Evolutionary conservation across 148 eudicot species (phyloP), one percentile per base, ranked within the genome.

Genomic region (Nepenthes gracilis): DNA sequence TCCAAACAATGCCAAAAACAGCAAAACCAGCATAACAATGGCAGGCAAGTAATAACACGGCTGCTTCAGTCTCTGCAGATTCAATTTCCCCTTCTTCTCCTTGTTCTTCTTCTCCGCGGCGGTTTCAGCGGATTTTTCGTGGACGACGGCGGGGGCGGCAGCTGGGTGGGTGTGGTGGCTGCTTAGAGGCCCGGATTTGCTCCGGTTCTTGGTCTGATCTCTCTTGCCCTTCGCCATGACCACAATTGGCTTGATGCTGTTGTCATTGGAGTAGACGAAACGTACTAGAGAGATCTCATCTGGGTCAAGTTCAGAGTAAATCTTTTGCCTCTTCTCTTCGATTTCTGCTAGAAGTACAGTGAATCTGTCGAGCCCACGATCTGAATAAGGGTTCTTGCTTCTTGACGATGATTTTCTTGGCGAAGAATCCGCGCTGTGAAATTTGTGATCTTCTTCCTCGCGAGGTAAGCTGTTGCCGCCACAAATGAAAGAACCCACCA

Each of bases 371-470:
- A 73, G 47, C 13, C 80, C 80, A 0, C 80, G 74, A 14, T 12
- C 47, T 43, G 80, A 77, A 33, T 77, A 77, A 12, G 80, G 80
- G 57, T 77, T 77, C 54, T 68, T 71, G 60, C 58, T 60, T 36
- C 52, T 1, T 55, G 13, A 47, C 33, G 48, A 45, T 11, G 48
- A 5, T 5, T 45, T 71, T 10, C 43, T 66, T 0, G 78, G 71
- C 4, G 78, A 65, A 45, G 48, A 45, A 45, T 55, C 71, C 10
- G 76, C 65, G 13, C 73, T 65, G 33, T 66, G 54, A 4, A 62
- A 57, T 35, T 65, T 65, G 55, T 34, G 35, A 2, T 62, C 59
- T 12, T 72, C 70, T 9, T 76, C 65, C 2, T 72, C 70, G 5
- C 45, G 35, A 5, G 73, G 55, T 32, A 72, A n/a, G 48, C 38